Evolutionary conservation across 306 rosid genomes (phyloP).

Genomic region (Dalbergia oliveri): DNA sequence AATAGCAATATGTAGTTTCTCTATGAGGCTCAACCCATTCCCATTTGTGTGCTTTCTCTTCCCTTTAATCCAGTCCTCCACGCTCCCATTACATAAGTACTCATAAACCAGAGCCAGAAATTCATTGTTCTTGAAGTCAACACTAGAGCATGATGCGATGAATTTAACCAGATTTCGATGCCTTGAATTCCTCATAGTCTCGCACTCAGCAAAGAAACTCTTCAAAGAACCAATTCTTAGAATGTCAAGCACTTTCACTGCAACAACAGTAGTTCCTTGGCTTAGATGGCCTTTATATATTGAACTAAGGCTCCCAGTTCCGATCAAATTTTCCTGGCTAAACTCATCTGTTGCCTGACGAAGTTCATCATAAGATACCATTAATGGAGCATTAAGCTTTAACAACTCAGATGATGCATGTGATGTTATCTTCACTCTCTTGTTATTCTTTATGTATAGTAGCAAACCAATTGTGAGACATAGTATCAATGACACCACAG

Average conservation of each 20-base stretch:
- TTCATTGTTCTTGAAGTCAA: constrained; percentile 66
- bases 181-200: constrained; percentile 66
- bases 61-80: constrained; percentile 82
- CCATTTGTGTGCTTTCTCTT: constrained; percentile 56
- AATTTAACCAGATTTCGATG: constrained; percentile 77
- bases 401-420: constrained; percentile 11
- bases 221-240: constrained; percentile 55
- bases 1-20: constrained; percentile 68
- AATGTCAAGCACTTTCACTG: constrained; percentile 76
- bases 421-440: constrained; percentile 36
- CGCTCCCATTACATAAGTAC: constrained; percentile 67
- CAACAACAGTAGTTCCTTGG: constrained; percentile 54
- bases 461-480: constrained; percentile 50
- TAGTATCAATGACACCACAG: constrained; percentile 40
- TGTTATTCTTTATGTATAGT: constrained; percentile 46
- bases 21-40: constrained; percentile 57
- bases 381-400: constrained; percentile 53
- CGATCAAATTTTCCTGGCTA: constrained; percentile 57
- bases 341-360: constrained; percentile 68
- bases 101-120: constrained; percentile 79
- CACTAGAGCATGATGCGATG: constrained; percentile 78
- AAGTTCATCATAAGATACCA: constrained; percentile 67
- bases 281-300: constrained; percentile 67
- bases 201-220: constrained; percentile 84
- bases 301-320: constrained; percentile 72